Conservation (phyloP, 208 protist species). For the Leishmania mexicana region DNA sequence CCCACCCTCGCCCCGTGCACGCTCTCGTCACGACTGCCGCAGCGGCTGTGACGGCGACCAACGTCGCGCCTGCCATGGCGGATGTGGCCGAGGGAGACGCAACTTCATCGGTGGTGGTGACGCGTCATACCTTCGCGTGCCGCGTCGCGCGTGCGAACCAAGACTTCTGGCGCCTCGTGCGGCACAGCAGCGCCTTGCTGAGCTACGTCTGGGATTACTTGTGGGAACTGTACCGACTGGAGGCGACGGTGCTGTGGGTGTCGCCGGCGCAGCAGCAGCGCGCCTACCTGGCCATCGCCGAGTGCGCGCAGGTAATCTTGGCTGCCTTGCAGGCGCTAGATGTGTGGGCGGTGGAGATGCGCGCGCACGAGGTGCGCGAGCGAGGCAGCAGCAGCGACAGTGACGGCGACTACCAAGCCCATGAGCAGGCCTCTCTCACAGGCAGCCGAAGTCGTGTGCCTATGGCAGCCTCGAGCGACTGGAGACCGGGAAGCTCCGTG, state of each 20-base stretch:
- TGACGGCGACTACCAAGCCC: not conserved
- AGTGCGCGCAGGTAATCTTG: constrained; percentile 28
- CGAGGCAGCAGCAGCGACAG: not conserved
- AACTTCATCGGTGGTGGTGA: not conserved
- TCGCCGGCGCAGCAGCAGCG: constrained; percentile 23
- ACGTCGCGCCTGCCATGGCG: not conserved
- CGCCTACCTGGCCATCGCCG: constrained; percentile 13
- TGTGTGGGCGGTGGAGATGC: constrained; percentile 14
- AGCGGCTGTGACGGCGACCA: not conserved
- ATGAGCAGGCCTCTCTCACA: not conserved
- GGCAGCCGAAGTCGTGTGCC: not conserved
- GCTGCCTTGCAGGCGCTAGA: constrained; percentile 20
- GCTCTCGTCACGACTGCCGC: not conserved
- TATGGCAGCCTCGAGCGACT: not conserved
- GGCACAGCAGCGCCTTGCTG: constrained; percentile 12
- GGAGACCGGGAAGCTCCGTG: not conserved
- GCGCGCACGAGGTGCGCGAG: not conserved
- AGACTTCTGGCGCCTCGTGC: constrained; percentile 11
- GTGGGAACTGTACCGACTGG: constrained; percentile 7
- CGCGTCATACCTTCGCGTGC: not conserved
- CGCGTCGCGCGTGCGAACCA: not conserved
- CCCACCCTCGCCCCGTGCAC: not conserved
- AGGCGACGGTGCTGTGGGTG: constrained; percentile 21
- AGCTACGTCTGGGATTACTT: constrained; percentile 18
- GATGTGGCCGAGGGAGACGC: not conserved